A percentile compares a stretch with the other conserved stretches of the same genome.
Evolutionary conservation across 352 stramenopile species (phyloP).

Genomic region (Thalassiosira mediterranea): DNA sequence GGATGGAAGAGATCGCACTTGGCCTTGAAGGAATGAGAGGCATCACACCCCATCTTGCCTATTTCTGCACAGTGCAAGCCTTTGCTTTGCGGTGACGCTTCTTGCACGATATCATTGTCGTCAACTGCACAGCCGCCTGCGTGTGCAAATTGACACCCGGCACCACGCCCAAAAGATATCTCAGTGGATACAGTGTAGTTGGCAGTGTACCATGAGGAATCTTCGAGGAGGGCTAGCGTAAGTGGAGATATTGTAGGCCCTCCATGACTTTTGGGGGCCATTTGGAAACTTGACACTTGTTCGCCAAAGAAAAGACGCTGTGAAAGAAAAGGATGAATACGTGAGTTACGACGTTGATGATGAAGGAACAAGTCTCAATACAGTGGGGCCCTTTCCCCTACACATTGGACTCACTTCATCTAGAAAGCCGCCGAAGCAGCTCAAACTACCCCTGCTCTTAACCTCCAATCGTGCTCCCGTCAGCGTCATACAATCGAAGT

Average conservation of each 20-base stretch:
- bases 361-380: too few relatives aligned
- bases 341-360: neutral
- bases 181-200: constrained; percentile 48
- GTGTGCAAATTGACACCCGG: constrained; percentile 62
- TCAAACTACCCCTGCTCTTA: constrained; percentile 16
- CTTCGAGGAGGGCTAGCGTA: constrained; percentile 62
- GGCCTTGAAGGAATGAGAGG: constrained; percentile 44
- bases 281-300: constrained; percentile 34
- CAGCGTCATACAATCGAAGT: constrained; percentile 63
- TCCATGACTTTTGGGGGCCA: too few relatives aligned
- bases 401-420: constrained; percentile 29
- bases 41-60: constrained; percentile 39
- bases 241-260: constrained; percentile 42
- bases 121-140: constrained; percentile 43
- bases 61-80: constrained; percentile 50
- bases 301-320: constrained; percentile 46
- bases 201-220: constrained; percentile 61
- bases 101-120: constrained; percentile 13
- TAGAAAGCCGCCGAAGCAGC: constrained; percentile 46
- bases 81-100: too few relatives aligned
- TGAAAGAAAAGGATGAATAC: neutral
- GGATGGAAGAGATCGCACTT: constrained; percentile 42
- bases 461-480: constrained; percentile 45
- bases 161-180: constrained; percentile 46
- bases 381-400: too few relatives aligned